Percentiles rank a stretch among this genome's conserved stretches.
Evolutionary conservation across 129 eudicot species (phyloP).

Genomic region (Daucus carota): DNA sequence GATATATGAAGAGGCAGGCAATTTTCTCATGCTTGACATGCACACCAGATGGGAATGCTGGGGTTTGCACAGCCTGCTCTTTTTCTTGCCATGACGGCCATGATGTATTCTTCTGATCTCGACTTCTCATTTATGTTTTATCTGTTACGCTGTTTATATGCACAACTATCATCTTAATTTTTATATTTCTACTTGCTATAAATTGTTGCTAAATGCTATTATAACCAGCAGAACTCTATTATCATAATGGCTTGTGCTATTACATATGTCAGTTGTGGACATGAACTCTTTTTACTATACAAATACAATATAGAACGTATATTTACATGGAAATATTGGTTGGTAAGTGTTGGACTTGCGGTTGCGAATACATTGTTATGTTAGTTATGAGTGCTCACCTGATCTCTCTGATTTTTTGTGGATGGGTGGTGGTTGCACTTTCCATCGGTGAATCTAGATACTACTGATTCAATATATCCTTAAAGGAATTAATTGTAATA

Average conservation of each 20-base stretch:
- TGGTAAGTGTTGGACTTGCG: not conserved
- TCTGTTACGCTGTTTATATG: not conserved
- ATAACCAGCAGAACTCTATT: not conserved
- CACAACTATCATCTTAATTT: not conserved
- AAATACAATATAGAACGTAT: not conserved
- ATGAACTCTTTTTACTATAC: not conserved
- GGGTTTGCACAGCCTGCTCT: slow-evolving; percentile 89
- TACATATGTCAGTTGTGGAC: not conserved
- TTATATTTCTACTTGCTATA: not conserved
- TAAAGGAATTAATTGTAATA: not conserved
- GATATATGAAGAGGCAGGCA: slow-evolving; percentile 96
- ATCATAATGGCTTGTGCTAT: not conserved
- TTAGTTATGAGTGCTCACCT: not conserved
- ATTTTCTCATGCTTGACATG: slow-evolving; percentile 95
- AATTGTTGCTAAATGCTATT: slow-evolving; percentile 1
- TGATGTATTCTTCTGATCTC: slow-evolving; percentile 47
- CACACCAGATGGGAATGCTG: slow-evolving; percentile 95
- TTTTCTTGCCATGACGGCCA: slow-evolving; percentile 97
- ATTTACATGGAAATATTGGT: not conserved
- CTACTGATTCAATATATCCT: not conserved
- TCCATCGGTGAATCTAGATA: not conserved
- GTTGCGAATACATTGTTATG: not conserved
- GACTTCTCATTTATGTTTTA: not conserved
- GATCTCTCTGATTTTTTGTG: no score
- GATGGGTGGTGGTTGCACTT: not conserved